Percentiles rank a stretch among this genome's conserved stretches.
Evolutionary conservation across 352 stramenopile species (phyloP).

Genomic region (Elongisporangium senticosum): DNA sequence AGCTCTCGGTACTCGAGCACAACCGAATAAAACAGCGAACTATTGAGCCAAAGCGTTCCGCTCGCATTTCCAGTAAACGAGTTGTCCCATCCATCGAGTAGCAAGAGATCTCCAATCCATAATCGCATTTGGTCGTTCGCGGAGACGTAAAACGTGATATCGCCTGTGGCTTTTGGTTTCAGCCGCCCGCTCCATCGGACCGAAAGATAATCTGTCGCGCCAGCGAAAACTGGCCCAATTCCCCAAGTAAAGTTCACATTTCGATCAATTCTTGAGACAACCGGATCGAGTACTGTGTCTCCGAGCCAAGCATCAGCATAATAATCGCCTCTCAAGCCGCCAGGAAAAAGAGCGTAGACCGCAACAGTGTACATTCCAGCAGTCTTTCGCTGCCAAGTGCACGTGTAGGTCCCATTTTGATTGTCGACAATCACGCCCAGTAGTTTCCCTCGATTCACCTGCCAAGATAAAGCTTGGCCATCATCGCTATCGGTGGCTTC

Average conservation of each 20-base stretch:
- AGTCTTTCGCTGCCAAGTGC: slow-evolving; percentile 38
- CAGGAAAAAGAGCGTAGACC: slow-evolving; percentile 51
- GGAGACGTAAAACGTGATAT: slow-evolving; percentile 40
- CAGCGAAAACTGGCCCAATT: slow-evolving; percentile 34
- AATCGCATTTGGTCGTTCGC: slow-evolving; percentile 50
- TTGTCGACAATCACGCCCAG: slow-evolving; percentile 20
- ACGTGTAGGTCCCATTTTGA: slow-evolving; percentile 29
- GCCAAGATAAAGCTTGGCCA: neutral
- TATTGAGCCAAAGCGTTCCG: slow-evolving; percentile 23
- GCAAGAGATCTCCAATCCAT: slow-evolving; percentile 53
- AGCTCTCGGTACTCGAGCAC: slow-evolving; percentile 61
- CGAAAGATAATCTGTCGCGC: slow-evolving; percentile 44
- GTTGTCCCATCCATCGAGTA: slow-evolving; percentile 60
- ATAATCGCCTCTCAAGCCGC: slow-evolving; percentile 61
- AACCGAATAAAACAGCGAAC: slow-evolving; percentile 35
- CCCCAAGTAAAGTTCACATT: slow-evolving; percentile 76
- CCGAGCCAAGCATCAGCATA: slow-evolving; percentile 60
- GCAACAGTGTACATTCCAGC: slow-evolving; percentile 43
- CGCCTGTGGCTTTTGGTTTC: slow-evolving; percentile 30
- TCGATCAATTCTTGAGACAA: slow-evolving; percentile 49
- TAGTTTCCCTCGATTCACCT: slow-evolving; percentile 17
- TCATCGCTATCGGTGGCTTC: slow-evolving; percentile 11
- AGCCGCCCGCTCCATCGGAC: slow-evolving; percentile 68
- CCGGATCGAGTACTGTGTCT: slow-evolving; percentile 3
- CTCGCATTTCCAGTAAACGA: slow-evolving; percentile 7